Conservation (phyloP, 768 basidiomycete species). For the Auriscalpium microsporum region DNA sequence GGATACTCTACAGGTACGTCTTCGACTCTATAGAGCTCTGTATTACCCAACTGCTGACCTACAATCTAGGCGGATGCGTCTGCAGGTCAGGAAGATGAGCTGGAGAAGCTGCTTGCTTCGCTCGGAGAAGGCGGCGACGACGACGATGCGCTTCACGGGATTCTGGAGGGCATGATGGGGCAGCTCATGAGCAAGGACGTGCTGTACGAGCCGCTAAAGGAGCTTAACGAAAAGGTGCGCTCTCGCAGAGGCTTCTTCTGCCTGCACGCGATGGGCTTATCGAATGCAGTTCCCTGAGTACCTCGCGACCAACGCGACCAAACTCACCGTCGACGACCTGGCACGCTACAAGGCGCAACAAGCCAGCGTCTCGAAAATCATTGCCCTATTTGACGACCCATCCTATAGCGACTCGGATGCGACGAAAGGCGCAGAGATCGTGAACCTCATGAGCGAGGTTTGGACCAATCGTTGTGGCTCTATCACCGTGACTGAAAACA, state of each 20-base stretch:
- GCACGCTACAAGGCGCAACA: conserved; percentile 59
- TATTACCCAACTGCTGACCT: neutral
- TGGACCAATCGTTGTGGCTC: conserved; percentile 1
- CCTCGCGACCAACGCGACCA: conserved; percentile 45
- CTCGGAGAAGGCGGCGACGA: conserved; percentile 32
- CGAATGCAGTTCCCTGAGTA: conserved; percentile 64
- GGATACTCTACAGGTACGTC: conserved; percentile 38
- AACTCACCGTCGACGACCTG: conserved; percentile 49
- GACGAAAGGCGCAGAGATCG: conserved; percentile 37
- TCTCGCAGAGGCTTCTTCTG: neutral
- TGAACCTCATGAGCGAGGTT: conserved; percentile 73
- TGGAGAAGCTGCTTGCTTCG: conserved; percentile 47
- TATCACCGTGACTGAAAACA: neutral
- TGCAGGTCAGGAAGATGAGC: conserved; percentile 28
- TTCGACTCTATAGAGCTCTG: neutral
- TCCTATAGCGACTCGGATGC: conserved; percentile 49
- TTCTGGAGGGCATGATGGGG: conserved; percentile 77
- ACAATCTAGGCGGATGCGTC: conserved; percentile 17
- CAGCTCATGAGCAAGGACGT: conserved; percentile 76
- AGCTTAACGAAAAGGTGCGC: conserved; percentile 60
- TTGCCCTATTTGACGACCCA: conserved; percentile 57
- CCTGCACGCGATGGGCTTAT: neutral
- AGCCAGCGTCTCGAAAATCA: conserved; percentile 44
- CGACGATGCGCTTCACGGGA: conserved; percentile 45
- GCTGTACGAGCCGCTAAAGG: conserved; percentile 81